These are phyloP conservation scores for Cucurbitaria berberidis DNA, from an alignment of 2,329 filamentous ascomycete genomes.

Conservation along the genomic window DNA sequence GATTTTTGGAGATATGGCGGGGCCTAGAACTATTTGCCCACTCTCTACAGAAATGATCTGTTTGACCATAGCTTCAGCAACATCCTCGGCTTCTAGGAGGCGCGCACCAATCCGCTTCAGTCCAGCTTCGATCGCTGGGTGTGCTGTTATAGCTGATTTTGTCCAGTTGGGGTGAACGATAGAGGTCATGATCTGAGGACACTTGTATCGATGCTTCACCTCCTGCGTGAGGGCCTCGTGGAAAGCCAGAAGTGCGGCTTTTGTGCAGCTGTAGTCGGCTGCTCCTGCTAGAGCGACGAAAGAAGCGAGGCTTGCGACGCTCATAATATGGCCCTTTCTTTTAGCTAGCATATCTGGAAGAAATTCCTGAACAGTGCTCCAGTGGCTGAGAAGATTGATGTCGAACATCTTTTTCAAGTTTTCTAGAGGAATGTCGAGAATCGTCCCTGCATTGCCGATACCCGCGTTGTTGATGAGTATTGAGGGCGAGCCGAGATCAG, in stretches of 20 bases:
- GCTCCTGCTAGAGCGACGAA: constrained; percentile 41
- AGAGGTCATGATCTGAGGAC: constrained; percentile 52
- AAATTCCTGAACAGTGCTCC: constrained; percentile 46
- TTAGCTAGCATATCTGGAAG: constrained; percentile 47
- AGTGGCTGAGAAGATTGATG: constrained; percentile 47
- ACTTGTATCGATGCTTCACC: constrained; percentile 51
- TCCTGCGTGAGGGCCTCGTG: constrained; percentile 49
- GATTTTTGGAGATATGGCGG: constrained; percentile 27
- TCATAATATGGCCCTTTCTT: constrained; percentile 47
- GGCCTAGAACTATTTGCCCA: constrained; percentile 51
- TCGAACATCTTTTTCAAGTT: constrained; percentile 38
- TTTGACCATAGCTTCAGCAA: constrained; percentile 52
- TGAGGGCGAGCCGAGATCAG: constrained; percentile 39
- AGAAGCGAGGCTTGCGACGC: constrained; percentile 44
- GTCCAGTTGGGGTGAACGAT: constrained; percentile 53
- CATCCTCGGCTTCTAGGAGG: constrained; percentile 49
- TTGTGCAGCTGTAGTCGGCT: constrained; percentile 46
- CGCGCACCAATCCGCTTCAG: constrained; percentile 39
- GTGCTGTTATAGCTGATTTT: constrained; percentile 46
- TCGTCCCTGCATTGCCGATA: constrained; percentile 42
- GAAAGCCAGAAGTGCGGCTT: constrained; percentile 42
- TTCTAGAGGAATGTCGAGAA: constrained; percentile 39
- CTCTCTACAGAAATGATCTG: constrained; percentile 52
- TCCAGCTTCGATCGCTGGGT: constrained; percentile 32
- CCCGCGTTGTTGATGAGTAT: constrained; percentile 49